Base-by-base conservation (phyloP, 2,329 filamentous ascomycete species). In the Beauveria sp. region DNA sequence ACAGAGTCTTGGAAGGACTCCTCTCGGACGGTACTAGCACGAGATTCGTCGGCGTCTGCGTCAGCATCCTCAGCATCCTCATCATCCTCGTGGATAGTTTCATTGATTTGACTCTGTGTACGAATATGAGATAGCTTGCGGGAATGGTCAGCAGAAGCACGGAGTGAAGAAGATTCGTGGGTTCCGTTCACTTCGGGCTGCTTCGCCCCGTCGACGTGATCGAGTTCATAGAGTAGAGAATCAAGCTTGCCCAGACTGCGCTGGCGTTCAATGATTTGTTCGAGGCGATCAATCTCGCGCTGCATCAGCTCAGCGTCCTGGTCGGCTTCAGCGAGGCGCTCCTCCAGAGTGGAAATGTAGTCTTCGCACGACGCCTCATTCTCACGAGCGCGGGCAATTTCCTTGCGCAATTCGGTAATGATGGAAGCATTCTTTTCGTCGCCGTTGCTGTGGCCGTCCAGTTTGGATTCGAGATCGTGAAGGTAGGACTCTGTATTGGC, bases 251-350 rank as follows among this genome's bases (percentile, higher is more conserved):
- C 95, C 3, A 99, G 84, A 72, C 93, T 97, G 63, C 95, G 85
- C 74, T 99, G 95, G 54, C 96, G 90, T 74, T 98, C 93, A 57
- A 99, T 86, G 8, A 99, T 91, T 73, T 96, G 91, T 74, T 98
- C 95, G 14, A 99, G 81, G 40, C 93, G 86, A 69, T 97, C 91
- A 65, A 99, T 90, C 70, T 99, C 95, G 42, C 93, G 90, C 73
- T 96, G 92, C 93, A 99, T 97, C 63, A 97, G 79, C 72, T 98
- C 95, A 65, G 91, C 86, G 71, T 99, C 95, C 73, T 98, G 93
- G 69, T 99, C 95, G 2, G 93, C 89, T 74, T 99, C 95, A 0
- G 95, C 95, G 9, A 99, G 83, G 24, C 93, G 89, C 76, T 98
- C 95, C 72, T 99, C 95, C 12, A 99, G 79, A 0, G 93, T 98